These are phyloP conservation scores for Xylariomycetidae sp. DNA, from an alignment of 2,329 filamentous ascomycete species.

Conservation along the genomic window DNA sequence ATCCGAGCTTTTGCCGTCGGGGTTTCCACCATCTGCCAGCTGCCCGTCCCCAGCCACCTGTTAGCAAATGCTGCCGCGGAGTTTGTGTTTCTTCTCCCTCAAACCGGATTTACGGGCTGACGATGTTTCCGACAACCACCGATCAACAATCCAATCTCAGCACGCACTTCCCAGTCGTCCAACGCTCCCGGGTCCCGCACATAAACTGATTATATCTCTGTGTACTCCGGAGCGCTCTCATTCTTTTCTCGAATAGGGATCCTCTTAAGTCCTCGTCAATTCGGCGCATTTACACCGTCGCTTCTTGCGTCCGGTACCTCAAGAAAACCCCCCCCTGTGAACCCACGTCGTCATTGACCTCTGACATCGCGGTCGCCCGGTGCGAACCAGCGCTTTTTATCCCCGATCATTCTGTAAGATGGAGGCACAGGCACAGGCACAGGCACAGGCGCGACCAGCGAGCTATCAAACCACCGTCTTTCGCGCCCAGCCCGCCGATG, in stretches of 20 bases:
- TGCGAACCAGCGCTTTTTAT: constrained; percentile 11
- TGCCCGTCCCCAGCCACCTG: neutral
- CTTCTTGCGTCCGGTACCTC: neutral
- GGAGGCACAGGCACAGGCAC: too few species aligned
- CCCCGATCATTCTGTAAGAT: constrained; percentile 21
- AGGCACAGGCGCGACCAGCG: constrained; percentile 22
- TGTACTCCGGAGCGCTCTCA: neutral
- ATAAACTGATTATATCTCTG: neutral
- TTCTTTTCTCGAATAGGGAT: constrained; percentile 19
- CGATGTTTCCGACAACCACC: constrained; percentile 13
- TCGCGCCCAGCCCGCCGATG: constrained; percentile 30
- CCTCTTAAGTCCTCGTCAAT: constrained; percentile 16
- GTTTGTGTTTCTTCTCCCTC: constrained; percentile 7
- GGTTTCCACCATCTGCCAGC: too few species aligned
- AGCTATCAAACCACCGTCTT: constrained; percentile 31
- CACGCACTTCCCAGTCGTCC: neutral
- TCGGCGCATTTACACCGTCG: constrained; percentile 4
- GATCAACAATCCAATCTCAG: neutral
- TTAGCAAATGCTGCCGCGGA: constrained; percentile 1
- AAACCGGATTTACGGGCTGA: constrained; percentile 12
- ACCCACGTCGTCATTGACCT: neutral
- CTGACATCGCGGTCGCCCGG: constrained; percentile 1
- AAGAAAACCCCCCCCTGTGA: neutral
- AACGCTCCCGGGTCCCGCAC: neutral
- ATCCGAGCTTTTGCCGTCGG: too few species aligned